Percentiles rank a stretch among this genome's conserved stretches.
Evolutionary conservation across 1,284 basidiomycete species (phyloP).

Genomic region (Cerioporus squamosus): DNA sequence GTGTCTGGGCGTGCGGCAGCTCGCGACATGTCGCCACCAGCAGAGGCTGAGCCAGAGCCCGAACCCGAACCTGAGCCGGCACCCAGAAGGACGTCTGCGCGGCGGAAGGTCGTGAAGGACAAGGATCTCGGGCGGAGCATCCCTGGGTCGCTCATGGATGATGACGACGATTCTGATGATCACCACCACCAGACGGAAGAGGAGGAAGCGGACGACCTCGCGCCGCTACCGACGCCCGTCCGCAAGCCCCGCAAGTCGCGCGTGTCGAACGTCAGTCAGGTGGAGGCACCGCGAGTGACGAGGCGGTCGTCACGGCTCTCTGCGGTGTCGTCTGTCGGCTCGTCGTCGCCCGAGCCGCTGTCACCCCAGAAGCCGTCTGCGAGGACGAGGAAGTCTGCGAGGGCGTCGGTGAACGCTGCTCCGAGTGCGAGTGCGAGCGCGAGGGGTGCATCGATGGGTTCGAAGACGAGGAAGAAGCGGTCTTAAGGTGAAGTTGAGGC

Average conservation of each 20-base stretch:
- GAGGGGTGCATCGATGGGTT: not conserved
- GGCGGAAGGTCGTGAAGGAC: constrained; percentile 24
- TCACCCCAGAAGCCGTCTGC: constrained; percentile 29
- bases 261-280: constrained; percentile 22
- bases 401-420: constrained; percentile 2
- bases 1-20: constrained; percentile 2
- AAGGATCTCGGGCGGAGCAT: constrained; percentile 45
- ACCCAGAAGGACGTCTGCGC: constrained; percentile 19
- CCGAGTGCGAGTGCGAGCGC: not conserved
- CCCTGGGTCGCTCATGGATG: constrained; percentile 60
- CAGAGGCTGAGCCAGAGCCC: not conserved
- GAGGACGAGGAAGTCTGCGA: constrained; percentile 14
- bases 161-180: constrained; percentile 54
- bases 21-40: not conserved
- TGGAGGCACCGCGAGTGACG: constrained; percentile 21
- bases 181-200: constrained; percentile 32
- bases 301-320: constrained; percentile 27
- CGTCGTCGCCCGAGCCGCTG: constrained; percentile 32
- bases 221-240: constrained; percentile 43
- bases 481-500: constrained; percentile 1
- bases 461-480: constrained; percentile 24
- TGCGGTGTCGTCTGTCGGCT: constrained; percentile 25
- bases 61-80: constrained; percentile 4
- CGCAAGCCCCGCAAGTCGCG: constrained; percentile 33
- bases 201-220: constrained; percentile 56